Base-by-base conservation (phyloP, 1,284 basidiomycete genomes). In the Entoloma clypeatum region DNA sequence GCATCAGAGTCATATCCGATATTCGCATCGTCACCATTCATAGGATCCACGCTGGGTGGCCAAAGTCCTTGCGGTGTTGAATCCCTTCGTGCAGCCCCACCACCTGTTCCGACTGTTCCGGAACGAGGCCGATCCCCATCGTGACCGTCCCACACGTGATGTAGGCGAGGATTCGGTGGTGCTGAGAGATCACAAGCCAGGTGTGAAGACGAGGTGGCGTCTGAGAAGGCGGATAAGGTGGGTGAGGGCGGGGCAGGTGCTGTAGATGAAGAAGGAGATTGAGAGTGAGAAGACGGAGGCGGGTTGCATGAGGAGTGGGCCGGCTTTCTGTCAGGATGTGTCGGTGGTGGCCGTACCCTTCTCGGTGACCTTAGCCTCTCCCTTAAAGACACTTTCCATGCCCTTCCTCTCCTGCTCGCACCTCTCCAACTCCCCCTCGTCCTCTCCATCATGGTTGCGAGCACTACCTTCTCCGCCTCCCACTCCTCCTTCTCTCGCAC, bases 81-180 rank as follows among this genome's bases (percentile, higher is more conserved):
- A 17, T 24, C 28, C 43, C 16, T 26, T 11, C 38, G n/a, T n/a
- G n/a, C n/a, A n/a, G n/a, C n/a, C n/a, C n/a, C n/a, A n/a, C n/a
- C n/a, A n/a, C 13, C 8, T 19, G 3, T 32, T 13, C 11, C 37
- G 29, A 14, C 16, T 24, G 11, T 22, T 29, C 16, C 27, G 21
- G 21, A 36, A 44, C 16, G 43, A 37, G 10, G 17, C 26, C 8
- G 51, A 25, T n/a, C n/a, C n/a, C n/a, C n/a, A n/a, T n/a, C 10
- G 51, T 26, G n/a, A 50, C 47, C 45, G 55, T 51, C 48, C 55
- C 61, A 77, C 61, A 8, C 73, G 67, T 3, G 53, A 32, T 3
- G 59, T 61, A n/a, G 61, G 59, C 5, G 61, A 59, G 17, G 45
- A 48, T 22, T 47, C 52, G 11, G 34, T 29, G 6, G 43, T 38